Evolutionary conservation across 1,284 basidiomycete genomes (phyloP), one percentile per base, ranked within the genome.

Genomic region (Apiotrichum gracile): DNA sequence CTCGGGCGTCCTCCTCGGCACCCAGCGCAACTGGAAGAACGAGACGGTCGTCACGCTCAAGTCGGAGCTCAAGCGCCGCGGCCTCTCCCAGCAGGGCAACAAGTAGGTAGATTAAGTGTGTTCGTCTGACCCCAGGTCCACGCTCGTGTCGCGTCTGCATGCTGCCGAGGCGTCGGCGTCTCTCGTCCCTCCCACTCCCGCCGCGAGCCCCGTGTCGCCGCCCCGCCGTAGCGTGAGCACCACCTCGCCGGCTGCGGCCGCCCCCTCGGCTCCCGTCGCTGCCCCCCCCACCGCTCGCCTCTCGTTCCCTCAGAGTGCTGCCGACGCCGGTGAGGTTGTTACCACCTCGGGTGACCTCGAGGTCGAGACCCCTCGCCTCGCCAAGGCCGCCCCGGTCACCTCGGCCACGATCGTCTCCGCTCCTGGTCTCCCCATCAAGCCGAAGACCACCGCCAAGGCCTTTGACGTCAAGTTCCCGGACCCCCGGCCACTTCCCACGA

Each of bases 1-100:
- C 38, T 87, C 85, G 10, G 80, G 85, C 12, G 83, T 85, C 27
- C 79, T 87, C 37, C 79, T 87, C 56, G 80, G 79, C 40, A 80
- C 81, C 55, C 78, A 81, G 53, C 85, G 83, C 79, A 81, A 83
- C 49, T 70, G 82, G 79, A 70, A 79, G 53, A 53, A 40, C 47
- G 70, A 84, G 66, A 81, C 81, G 44, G 74, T 85, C 48, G 76
- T 77, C 10, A 79, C 81, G 42, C 79, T 88, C 47, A 82, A 81
- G 68, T 77, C 79, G 52, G 84, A 87, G 70, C 80, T 85, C 43
- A 85, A 79, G 68, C 72, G 74, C 47, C 81, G 85, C 47, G 85
- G 85, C 47, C 74, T 90, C 24, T 78, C 83, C 45, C 75, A 78
- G 83, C 85, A 76, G 52, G 85, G 71, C 16, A 72, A 70, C 61